phyloP scores from a whole-genome alignment of 495 filamentous ascomycete species.

The Xylona heveae region DNA sequence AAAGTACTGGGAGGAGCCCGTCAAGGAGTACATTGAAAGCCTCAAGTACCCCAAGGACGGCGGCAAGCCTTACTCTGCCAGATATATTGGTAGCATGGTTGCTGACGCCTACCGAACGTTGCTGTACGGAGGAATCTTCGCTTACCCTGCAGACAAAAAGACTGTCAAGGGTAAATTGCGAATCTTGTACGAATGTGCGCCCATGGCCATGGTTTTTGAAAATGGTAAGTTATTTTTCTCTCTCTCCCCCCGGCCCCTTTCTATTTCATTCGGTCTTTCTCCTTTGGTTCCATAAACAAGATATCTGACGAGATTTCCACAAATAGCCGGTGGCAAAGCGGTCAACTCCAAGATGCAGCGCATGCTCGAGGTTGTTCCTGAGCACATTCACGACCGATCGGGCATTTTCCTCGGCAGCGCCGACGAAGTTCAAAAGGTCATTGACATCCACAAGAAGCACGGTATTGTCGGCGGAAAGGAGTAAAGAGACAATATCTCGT shows the following conservation, averaged over 20 bases:
- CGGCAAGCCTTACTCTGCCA: constrained; percentile 78
- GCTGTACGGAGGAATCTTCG: constrained; percentile 90
- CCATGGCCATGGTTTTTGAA: constrained; percentile 98
- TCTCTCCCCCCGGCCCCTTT: neutral
- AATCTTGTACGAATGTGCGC: constrained; percentile 95
- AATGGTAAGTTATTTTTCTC: constrained; percentile 43
- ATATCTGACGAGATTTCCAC: constrained; percentile 5
- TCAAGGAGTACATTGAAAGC: constrained; percentile 70
- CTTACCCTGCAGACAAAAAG: constrained; percentile 95
- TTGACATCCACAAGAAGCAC: constrained; percentile 39
- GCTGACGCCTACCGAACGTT: constrained; percentile 93
- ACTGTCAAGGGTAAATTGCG: constrained; percentile 93
- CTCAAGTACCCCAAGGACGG: constrained; percentile 56
- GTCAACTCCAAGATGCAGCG: constrained; percentile 73
- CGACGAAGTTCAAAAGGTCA: constrained; percentile 90
- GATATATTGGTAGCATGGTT: constrained; percentile 97
- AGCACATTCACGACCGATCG: constrained; percentile 86
- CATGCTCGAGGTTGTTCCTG: constrained; percentile 74
- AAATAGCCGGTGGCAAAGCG: constrained; percentile 74
- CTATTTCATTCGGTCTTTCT: neutral
- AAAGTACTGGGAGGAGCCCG: constrained; percentile 81
- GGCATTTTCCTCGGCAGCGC: constrained; percentile 93
- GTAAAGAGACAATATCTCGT: too few relatives aligned
- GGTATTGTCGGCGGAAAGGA: too few relatives aligned
- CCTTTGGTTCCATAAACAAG: neutral